These are phyloP conservation scores for Senna siamea DNA, from an alignment of 306 rosid species.

Conservation along the genomic window DNA sequence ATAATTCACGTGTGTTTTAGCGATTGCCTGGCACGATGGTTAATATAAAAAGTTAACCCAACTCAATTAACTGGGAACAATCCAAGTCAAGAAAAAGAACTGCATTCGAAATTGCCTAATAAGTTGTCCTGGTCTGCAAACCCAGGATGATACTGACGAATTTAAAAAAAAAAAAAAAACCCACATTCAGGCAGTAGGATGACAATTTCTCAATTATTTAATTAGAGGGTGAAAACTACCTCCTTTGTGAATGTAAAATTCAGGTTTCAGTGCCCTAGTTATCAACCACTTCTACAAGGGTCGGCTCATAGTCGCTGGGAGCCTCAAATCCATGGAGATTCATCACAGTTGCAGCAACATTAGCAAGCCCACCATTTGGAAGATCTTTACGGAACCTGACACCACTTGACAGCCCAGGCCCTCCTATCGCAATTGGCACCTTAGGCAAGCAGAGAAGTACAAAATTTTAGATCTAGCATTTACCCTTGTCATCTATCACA, in stretches of 20 bases:
- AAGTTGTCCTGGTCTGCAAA: conserved; percentile 32
- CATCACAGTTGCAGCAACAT: conserved; percentile 95
- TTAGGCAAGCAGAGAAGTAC: conserved; percentile 33
- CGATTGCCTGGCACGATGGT: background rate
- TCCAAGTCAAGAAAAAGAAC: background rate
- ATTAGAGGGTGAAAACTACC: conserved; percentile 20
- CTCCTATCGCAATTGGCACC: conserved; percentile 99
- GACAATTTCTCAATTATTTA: conserved; percentile 40
- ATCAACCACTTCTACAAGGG: conserved; percentile 82
- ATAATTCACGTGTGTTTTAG: background rate
- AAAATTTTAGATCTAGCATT: conserved; percentile 14
- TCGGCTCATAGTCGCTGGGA: conserved; percentile 87
- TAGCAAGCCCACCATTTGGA: conserved; percentile 85
- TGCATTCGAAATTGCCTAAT: conserved; percentile 24
- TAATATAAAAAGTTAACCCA: background rate
- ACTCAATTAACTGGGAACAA: background rate
- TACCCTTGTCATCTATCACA: conserved; percentile 10
- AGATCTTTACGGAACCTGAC: conserved; percentile 74
- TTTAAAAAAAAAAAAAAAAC: conserved; percentile 32
- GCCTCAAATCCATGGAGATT: conserved; percentile 94
- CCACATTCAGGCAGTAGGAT: conserved; percentile 36
- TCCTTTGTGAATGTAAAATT: background rate
- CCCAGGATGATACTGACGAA: conserved; percentile 38
- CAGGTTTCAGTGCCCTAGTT: conserved; percentile 30
- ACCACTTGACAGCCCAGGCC: conserved; percentile 84